phyloP scores from a whole-genome alignment of 441 rosid genomes.

The Macaranga tanarius region DNA sequence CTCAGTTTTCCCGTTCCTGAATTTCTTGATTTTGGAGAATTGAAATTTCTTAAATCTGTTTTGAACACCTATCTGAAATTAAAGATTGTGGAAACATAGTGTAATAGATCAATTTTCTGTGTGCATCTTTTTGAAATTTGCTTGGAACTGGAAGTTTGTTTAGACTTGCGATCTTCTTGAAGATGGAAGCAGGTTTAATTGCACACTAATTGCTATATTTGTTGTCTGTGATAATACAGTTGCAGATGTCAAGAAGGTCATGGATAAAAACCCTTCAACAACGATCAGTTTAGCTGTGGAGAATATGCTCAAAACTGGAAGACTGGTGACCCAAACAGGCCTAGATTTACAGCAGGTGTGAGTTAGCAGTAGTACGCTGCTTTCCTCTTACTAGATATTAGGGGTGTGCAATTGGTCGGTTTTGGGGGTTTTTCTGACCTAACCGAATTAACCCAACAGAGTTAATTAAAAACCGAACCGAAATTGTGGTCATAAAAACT shows the following conservation, averaged over 20 bases:
- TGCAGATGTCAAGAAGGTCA: constrained; percentile 63
- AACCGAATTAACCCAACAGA: no score
- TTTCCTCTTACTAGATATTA: background rate
- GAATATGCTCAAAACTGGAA: constrained; percentile 78
- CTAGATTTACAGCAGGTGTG: constrained; percentile 91
- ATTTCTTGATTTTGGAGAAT: background rate
- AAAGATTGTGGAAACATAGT: background rate
- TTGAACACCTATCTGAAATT: background rate
- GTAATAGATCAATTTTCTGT: background rate
- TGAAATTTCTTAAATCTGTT: background rate
- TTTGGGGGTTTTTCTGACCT: no score
- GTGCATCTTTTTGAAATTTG: background rate
- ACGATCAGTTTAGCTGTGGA: constrained; percentile 62
- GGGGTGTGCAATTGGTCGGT: no score
- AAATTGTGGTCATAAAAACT: no score
- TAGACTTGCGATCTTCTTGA: background rate
- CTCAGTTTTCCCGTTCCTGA: background rate
- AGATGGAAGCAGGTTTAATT: background rate
- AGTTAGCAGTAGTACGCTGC: constrained; percentile 3
- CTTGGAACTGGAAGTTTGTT: background rate
- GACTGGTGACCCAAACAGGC: constrained; percentile 68
- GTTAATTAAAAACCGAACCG: no score
- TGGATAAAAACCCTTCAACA: constrained; percentile 55
- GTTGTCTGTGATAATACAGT: constrained; percentile 45
- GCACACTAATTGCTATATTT: constrained; percentile 11